Evolutionary conservation across 257 asterid genomes (phyloP).

Genomic region (Penstemon barbatus): DNA sequence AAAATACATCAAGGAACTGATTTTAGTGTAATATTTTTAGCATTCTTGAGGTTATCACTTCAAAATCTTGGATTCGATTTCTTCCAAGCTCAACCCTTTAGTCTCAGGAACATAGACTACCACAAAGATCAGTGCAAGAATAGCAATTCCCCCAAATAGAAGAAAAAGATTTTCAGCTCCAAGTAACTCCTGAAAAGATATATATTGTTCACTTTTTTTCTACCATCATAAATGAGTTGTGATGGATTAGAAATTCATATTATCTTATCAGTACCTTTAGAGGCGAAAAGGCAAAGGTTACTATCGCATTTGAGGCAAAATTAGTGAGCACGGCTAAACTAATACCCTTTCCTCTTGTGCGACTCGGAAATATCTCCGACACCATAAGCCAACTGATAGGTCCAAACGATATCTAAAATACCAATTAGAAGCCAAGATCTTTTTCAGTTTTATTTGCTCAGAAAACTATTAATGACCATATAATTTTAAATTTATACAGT

Average conservation of each 20-base stretch:
- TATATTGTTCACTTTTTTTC: background rate
- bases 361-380: constrained; percentile 91
- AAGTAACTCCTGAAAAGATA: constrained; percentile 64
- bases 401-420: constrained; percentile 84
- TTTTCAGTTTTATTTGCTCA: background rate
- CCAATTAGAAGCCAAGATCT: constrained; percentile 1
- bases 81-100: constrained; percentile 98
- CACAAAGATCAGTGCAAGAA: constrained; percentile 69
- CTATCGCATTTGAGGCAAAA: constrained; percentile 93
- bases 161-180: constrained; percentile 93
- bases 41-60: constrained; percentile 42
- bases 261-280: constrained; percentile 55
- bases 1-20: background rate
- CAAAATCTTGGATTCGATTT: constrained; percentile 80
- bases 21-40: background rate
- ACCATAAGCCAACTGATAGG: constrained; percentile 99
- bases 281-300: constrained; percentile 91
- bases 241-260: background rate
- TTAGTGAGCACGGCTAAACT: constrained; percentile 97
- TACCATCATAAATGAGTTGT: background rate
- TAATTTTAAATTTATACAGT: background rate
- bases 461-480: background rate
- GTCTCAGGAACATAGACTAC: constrained; percentile 78
- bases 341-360: constrained; percentile 96
- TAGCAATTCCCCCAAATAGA: constrained; percentile 78